phyloP scores from a whole-genome alignment of 2,329 filamentous ascomycete genomes.

The Aspergillus sojae region DNA sequence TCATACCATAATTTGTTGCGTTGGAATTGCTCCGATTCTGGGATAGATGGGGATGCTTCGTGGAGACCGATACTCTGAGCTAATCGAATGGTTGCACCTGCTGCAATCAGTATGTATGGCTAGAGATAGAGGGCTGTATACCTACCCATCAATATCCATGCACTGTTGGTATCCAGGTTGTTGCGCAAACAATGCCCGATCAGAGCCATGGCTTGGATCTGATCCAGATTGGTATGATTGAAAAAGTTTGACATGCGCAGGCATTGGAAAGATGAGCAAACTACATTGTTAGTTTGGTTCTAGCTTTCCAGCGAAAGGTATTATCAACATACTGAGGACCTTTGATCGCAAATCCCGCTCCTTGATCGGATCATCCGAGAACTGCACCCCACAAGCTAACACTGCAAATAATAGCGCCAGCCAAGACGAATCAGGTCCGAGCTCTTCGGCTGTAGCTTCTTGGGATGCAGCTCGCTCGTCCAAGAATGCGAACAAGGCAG shows the following conservation, averaged over 20 bases:
- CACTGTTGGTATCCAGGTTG: conserved; percentile 28
- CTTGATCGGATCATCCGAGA: conserved; percentile 26
- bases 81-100: conserved; percentile 25
- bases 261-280: conserved; percentile 29
- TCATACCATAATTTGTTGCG: conserved; percentile 14
- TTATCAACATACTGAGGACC: conserved; percentile 23
- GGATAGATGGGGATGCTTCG: conserved; percentile 14
- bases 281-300: conserved; percentile 11
- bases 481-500: conserved; percentile 21
- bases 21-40: conserved; percentile 11
- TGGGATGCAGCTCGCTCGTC: conserved; percentile 11
- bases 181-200: conserved; percentile 27
- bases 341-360: conserved; percentile 27
- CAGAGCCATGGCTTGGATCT: conserved; percentile 27
- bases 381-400: conserved; percentile 27
- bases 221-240: conserved; percentile 25
- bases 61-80: conserved; percentile 30
- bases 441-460: background rate
- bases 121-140: background rate
- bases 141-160: conserved; percentile 29
- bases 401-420: conserved; percentile 27
- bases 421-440: conserved; percentile 21
- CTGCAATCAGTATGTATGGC: background rate
- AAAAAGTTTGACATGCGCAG: conserved; percentile 29
- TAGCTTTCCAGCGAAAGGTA: background rate